These are phyloP conservation scores for Didymosphaeria variabile DNA, from an alignment of 2,329 filamentous ascomycete species.

Conservation along the genomic window DNA sequence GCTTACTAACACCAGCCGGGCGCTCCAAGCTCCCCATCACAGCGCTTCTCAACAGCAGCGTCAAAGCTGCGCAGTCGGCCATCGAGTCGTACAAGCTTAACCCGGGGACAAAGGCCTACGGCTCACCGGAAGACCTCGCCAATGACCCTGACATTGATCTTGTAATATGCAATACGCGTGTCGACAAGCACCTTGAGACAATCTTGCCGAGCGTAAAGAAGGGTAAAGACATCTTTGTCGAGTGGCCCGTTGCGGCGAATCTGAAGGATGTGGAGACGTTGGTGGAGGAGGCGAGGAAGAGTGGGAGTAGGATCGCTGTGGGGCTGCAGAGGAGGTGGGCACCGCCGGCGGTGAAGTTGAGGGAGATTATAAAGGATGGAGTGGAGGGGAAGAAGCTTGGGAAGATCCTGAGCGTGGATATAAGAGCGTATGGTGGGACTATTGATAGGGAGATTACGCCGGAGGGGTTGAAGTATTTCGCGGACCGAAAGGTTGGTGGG, in stretches of 20 bases:
- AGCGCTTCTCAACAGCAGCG: constrained; percentile 58
- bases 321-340: constrained; percentile 57
- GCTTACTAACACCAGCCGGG: constrained; percentile 32
- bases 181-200: constrained; percentile 62
- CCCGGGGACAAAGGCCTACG: constrained; percentile 55
- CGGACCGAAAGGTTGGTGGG: constrained; percentile 54
- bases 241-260: constrained; percentile 58
- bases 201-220: constrained; percentile 59
- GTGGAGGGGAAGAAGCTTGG: constrained; percentile 48
- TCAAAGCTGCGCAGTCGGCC: constrained; percentile 52
- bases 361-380: constrained; percentile 50
- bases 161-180: constrained; percentile 64
- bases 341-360: constrained; percentile 53
- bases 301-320: constrained; percentile 55
- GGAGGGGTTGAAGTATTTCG: constrained; percentile 57
- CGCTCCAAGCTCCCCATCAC: constrained; percentile 53
- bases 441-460: constrained; percentile 28
- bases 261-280: constrained; percentile 53
- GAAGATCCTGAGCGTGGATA: constrained; percentile 49
- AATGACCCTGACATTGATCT: constrained; percentile 41
- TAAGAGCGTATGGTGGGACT: constrained; percentile 30
- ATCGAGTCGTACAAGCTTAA: constrained; percentile 52
- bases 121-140: constrained; percentile 53
- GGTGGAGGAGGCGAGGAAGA: constrained; percentile 48
- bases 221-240: constrained; percentile 63